Evolutionary conservation across 176 grass and related monocot species (phyloP).

Genomic region (Elaeis guineensis): DNA sequence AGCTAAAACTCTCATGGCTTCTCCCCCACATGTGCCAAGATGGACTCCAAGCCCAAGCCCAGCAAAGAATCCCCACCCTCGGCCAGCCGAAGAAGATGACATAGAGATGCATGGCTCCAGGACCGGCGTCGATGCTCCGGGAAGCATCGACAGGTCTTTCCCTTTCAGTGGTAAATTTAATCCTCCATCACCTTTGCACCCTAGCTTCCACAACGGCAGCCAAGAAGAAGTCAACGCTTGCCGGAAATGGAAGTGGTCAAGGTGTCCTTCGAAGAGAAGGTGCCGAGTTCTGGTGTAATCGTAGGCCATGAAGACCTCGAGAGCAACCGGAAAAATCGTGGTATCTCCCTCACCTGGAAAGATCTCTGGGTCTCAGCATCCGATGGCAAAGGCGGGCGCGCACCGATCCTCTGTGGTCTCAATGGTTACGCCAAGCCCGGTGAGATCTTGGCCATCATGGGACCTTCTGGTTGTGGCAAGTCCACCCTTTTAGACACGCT

Average conservation of each 20-base stretch:
- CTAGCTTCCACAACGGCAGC: background rate
- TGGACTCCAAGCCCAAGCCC: conserved; percentile 48
- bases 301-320: too few relatives aligned
- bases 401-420: conserved; percentile 53
- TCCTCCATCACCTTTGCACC: conserved; percentile 12
- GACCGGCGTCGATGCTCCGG: conserved; percentile 9
- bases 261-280: too few relatives aligned
- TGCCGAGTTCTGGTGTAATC: too few relatives aligned
- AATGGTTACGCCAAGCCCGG: conserved; percentile 62
- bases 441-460: conserved; percentile 89
- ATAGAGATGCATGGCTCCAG: conserved; percentile 1
- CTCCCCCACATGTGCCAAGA: conserved; percentile 37
- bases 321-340: conserved; percentile 19
- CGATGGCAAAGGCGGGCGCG: conserved; percentile 28
- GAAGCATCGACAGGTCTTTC: conserved; percentile 38
- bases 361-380: conserved; percentile 64
- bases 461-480: conserved; percentile 90
- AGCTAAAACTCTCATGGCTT: conserved; percentile 14
- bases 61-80: background rate
- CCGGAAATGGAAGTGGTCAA: background rate
- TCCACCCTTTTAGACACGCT: conserved; percentile 89
- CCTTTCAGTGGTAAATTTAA: conserved; percentile 37
- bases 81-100: background rate
- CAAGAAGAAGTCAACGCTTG: conserved; percentile 19
- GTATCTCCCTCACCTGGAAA: conserved; percentile 66